Evolutionary conservation across 2,329 filamentous ascomycete genomes (phyloP).

Genomic region (Penicillium palitans): DNA sequence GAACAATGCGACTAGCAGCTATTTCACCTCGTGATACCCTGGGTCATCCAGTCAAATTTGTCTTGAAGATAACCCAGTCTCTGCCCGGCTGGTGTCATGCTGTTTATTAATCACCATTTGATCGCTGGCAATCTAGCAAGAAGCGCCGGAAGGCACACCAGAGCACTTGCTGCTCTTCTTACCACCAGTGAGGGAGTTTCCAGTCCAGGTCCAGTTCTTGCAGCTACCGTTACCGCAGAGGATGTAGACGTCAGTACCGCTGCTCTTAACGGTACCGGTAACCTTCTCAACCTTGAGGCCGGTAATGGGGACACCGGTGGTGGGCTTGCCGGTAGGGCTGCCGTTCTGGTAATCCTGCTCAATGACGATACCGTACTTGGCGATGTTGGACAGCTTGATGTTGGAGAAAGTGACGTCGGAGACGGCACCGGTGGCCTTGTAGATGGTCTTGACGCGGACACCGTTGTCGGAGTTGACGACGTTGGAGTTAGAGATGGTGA

Average conservation of each 20-base stretch:
- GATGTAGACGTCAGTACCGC: conserved; percentile 51
- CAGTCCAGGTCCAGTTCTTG: conserved; percentile 56
- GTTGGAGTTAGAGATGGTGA: conserved; percentile 52
- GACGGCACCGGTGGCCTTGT: conserved; percentile 54
- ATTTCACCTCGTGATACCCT: not conserved
- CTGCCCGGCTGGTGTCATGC: not conserved
- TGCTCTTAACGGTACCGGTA: conserved; percentile 37
- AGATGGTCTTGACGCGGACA: conserved; percentile 60
- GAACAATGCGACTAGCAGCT: not conserved
- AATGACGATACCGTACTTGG: conserved; percentile 57
- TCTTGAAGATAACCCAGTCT: not conserved
- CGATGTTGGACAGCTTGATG: conserved; percentile 54
- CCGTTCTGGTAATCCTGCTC: conserved; percentile 60
- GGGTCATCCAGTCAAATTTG: not conserved
- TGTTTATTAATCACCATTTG: not conserved
- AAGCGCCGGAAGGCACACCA: conserved; percentile 39
- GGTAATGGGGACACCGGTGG: conserved; percentile 44
- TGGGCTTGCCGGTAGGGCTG: conserved; percentile 41
- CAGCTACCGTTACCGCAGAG: conserved; percentile 57
- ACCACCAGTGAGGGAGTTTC: conserved; percentile 54
- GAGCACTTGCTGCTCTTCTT: conserved; percentile 45
- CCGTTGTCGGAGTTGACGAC: conserved; percentile 57
- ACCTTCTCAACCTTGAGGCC: conserved; percentile 40
- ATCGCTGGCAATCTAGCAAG: conserved; percentile 29
- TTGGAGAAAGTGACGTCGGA: conserved; percentile 54